Evolutionary conservation across 495 filamentous ascomycete genomes (phyloP).

Genomic region (Aspergillus funiculosus): DNA sequence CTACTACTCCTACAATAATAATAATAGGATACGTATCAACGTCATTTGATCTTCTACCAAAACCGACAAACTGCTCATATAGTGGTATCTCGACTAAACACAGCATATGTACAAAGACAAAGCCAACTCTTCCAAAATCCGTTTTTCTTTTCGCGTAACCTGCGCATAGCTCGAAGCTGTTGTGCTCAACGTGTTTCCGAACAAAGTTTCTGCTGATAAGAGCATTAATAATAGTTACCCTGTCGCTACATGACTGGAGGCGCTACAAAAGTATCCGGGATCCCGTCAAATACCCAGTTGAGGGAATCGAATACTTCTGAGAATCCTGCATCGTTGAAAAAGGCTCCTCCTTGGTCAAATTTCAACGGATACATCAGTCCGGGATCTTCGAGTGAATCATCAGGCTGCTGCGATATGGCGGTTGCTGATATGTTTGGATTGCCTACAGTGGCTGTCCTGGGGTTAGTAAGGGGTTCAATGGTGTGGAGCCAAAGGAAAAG

Average conservation of each 20-base stretch:
- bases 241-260: slow-evolving; percentile 32
- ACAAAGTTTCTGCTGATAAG: background rate
- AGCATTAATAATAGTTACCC: background rate
- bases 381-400: slow-evolving; percentile 24
- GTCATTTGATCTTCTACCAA: background rate
- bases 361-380: slow-evolving; percentile 35
- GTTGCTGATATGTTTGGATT: slow-evolving; percentile 29
- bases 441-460: slow-evolving; percentile 22
- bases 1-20: too few species aligned
- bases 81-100: slow-evolving; percentile 12
- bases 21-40: too few species aligned
- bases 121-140: too few species aligned
- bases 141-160: too few species aligned
- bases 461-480: slow-evolving; percentile 13
- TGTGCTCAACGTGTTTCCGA: background rate
- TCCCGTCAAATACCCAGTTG: slow-evolving; percentile 47
- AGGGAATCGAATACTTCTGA: slow-evolving; percentile 45
- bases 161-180: too few species aligned
- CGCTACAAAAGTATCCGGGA: slow-evolving; percentile 40
- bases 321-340: slow-evolving; percentile 43
- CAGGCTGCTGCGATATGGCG: slow-evolving; percentile 24
- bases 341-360: slow-evolving; percentile 39
- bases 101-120: background rate
- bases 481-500: background rate
- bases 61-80: background rate